Base-by-base conservation (phyloP, 129 eudicot genomes). In the Artemisia annua region DNA sequence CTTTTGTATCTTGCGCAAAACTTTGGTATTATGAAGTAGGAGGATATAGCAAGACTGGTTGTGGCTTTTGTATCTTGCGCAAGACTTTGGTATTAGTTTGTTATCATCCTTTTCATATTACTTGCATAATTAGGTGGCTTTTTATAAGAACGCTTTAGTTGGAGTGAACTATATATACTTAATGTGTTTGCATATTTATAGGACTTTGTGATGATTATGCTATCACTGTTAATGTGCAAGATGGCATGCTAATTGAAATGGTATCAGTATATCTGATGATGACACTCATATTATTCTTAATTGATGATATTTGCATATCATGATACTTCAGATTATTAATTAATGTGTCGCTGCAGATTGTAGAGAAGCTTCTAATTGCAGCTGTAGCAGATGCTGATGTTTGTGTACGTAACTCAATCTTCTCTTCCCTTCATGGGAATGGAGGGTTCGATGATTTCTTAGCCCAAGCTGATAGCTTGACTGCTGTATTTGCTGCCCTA, bases 371-470 rank as follows among this genome's bases (percentile, higher is more conserved):
- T 80, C 93, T 94, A 30, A 88, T 88, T 79, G 91, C 90, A 54
- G 99, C 96, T 67, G 97, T 94, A 55, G 96, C 99, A 14, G 99
- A 94, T 64, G 91, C 96, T 75, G 99, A 94, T 88, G 99, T 88
- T 78, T 74, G 83, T 75, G 99, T 94, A 53, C 79, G 99, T 14
- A 76, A 79, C 78, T 94, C 99, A 43, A 88, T 94, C 66, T 94
- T 90, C 71, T 85, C 83, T 46, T 86, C 90, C 82, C 68, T 94
- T 79, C 85, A 86, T 66, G 97, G 78, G 18, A 76, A 82, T 83
- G 86, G 86, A 67, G 96, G 96, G 51, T 86, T 94, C 64, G 96
- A 94, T 81, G 91, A 86, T 57, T 94, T 86, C 78, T 79, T 94
- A 74, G 97, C 99, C 7, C 97, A 90, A 73, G 99, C 97, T 57